Conservation (phyloP, 495 filamentous ascomycete species). For the Neurospora cerealis region DNA sequence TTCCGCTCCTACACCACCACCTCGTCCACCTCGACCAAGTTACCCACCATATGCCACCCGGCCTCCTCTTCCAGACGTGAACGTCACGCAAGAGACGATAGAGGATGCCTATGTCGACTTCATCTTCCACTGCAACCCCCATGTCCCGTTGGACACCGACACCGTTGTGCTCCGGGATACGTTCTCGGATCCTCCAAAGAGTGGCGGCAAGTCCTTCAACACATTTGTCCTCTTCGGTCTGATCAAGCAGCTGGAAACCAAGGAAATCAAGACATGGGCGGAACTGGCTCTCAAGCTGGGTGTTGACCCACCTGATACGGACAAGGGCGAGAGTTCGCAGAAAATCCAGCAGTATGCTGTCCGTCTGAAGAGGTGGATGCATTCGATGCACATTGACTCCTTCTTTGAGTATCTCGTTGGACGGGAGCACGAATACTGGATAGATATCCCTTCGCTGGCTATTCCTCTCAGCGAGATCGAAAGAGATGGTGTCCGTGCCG, state of each 20-base stretch:
- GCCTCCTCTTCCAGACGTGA: conserved; percentile 51
- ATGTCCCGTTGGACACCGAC: conserved; percentile 60
- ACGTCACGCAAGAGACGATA: conserved; percentile 63
- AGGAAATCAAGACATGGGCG: conserved; percentile 95
- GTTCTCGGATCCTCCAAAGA: conserved; percentile 79
- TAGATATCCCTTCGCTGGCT: conserved; percentile 62
- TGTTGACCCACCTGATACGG: conserved; percentile 74
- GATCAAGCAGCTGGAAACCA: conserved; percentile 69
- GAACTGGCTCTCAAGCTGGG: conserved; percentile 82
- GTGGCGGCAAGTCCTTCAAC: conserved; percentile 86
- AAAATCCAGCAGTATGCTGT: conserved; percentile 98
- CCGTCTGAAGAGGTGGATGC: conserved; percentile 95
- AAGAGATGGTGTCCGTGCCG: conserved; percentile 77
- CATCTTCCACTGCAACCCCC: conserved; percentile 85
- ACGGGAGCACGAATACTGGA: conserved; percentile 75
- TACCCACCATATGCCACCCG: conserved; percentile 6
- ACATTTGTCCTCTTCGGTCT: conserved; percentile 74
- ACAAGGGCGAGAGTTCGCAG: conserved; percentile 87
- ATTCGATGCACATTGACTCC: conserved; percentile 92
- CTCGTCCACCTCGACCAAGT: not conserved
- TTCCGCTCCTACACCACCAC: not conserved
- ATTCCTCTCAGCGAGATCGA: conserved; percentile 49
- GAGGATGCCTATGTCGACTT: conserved; percentile 84
- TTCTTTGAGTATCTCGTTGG: conserved; percentile 88
- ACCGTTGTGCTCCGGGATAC: conserved; percentile 64